A percentile compares a stretch with the other conserved stretches of the same genome.
Conservation (phyloP, 495 filamentous ascomycete genomes). For the Hypoxylon fragiforme region DNA sequence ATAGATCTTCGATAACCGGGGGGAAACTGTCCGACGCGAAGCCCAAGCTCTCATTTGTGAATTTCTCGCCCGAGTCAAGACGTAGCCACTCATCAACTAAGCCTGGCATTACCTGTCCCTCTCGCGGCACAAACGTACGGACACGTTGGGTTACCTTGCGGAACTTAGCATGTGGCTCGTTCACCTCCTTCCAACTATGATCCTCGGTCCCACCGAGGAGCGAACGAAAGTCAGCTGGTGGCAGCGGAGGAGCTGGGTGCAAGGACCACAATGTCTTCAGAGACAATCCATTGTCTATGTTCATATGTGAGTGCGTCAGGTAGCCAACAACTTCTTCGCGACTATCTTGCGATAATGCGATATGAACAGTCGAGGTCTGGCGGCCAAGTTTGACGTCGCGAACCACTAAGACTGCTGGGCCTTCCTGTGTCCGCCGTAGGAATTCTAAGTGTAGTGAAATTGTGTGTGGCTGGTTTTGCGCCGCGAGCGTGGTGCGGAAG, state of each 20-base stretch:
- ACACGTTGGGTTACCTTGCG: conserved; percentile 60
- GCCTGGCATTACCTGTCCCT: conserved; percentile 46
- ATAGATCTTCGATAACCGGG: conserved; percentile 22
- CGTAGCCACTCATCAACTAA: conserved; percentile 68
- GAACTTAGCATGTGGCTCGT: conserved; percentile 58
- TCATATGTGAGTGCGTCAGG: conserved; percentile 65
- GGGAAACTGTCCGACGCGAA: conserved; percentile 65
- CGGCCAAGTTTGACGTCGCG: conserved; percentile 71
- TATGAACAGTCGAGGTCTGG: conserved; percentile 70
- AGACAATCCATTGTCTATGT: conserved; percentile 60
- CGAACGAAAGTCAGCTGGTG: conserved; percentile 44
- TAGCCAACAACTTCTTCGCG: conserved; percentile 67
- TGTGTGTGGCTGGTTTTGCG: conserved; percentile 65
- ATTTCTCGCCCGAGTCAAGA: conserved; percentile 53
- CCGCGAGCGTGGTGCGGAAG: conserved; percentile 64
- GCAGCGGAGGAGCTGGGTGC: conserved; percentile 47
- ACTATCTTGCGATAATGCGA: conserved; percentile 56
- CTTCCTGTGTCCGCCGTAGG: conserved; percentile 67
- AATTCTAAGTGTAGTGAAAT: conserved; percentile 70
- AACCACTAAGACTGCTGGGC: conserved; percentile 61
- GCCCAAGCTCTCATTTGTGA: conserved; percentile 59
- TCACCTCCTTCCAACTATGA: conserved; percentile 45
- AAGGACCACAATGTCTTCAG: conserved; percentile 54
- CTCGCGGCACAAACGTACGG: conserved; percentile 58
- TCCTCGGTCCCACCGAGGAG: conserved; percentile 47